These are phyloP conservation scores for Talaromyces sp. DNA, from an alignment of 2,329 filamentous ascomycete species.

Conservation along the genomic window DNA sequence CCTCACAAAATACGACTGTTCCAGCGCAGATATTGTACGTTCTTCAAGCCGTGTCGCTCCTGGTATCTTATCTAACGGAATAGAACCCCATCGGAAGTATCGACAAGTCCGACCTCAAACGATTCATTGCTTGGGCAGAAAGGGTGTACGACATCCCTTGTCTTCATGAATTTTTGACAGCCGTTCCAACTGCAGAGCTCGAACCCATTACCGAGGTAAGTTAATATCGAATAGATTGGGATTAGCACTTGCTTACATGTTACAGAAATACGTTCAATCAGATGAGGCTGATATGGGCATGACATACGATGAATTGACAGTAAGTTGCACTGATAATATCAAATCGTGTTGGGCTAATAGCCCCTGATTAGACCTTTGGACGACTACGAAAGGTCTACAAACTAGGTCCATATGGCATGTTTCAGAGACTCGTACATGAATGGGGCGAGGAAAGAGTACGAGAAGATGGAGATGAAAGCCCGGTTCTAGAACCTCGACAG, in stretches of 20 bases:
- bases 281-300: slow-evolving; percentile 53
- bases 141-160: slow-evolving; percentile 55
- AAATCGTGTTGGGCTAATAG: no score
- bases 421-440: slow-evolving; percentile 49
- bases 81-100: slow-evolving; percentile 42
- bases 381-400: slow-evolving; percentile 52
- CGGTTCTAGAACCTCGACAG: slow-evolving; percentile 26
- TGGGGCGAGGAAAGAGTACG: slow-evolving; percentile 35
- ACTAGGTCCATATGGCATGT: slow-evolving; percentile 53
- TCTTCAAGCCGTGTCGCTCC: neutral
- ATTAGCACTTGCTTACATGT: neutral
- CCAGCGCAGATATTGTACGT: slow-evolving; percentile 56
- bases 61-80: neutral
- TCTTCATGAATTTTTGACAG: slow-evolving; percentile 58
- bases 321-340: slow-evolving; percentile 30
- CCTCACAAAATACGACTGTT: slow-evolving; percentile 65
- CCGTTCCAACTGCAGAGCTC: slow-evolving; percentile 59
- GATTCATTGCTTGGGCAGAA: slow-evolving; percentile 63
- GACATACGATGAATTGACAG: slow-evolving; percentile 54
- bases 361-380: slow-evolving; percentile 24
- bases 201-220: slow-evolving; percentile 59
- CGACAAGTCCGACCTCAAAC: slow-evolving; percentile 64
- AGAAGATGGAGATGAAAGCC: slow-evolving; percentile 26
- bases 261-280: slow-evolving; percentile 35
- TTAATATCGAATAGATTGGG: slow-evolving; percentile 42